phyloP scores from a whole-genome alignment of 805 yeast species.

The Teunomyces gatunensis region DNA sequence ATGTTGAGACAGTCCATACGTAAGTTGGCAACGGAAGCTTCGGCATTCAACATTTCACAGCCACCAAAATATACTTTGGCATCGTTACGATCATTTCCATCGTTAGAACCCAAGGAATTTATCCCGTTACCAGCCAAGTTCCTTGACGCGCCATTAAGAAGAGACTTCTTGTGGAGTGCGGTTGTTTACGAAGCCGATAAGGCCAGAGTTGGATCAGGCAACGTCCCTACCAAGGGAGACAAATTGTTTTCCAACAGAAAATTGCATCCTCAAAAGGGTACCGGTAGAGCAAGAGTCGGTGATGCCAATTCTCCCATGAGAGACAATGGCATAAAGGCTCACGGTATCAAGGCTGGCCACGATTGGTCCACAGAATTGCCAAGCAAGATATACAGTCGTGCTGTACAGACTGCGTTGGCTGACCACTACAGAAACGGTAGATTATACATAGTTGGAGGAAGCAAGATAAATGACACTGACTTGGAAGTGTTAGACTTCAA shows the following conservation, averaged over 20 bases:
- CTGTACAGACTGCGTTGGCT: constrained; percentile 79
- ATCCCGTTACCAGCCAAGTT: constrained; percentile 75
- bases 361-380: constrained; percentile 83
- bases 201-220: constrained; percentile 83
- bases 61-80: constrained; percentile 77
- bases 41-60: constrained; percentile 22
- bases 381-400: constrained; percentile 65
- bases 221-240: constrained; percentile 83
- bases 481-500: constrained; percentile 34
- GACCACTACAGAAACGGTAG: constrained; percentile 75
- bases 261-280: constrained; percentile 85
- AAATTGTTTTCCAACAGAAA: constrained; percentile 83
- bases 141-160: constrained; percentile 72
- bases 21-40: constrained; percentile 27
- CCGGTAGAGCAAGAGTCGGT: constrained; percentile 95
- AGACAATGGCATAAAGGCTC: constrained; percentile 84
- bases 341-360: constrained; percentile 86
- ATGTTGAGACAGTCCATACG: constrained; percentile 30
- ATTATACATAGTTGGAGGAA: constrained; percentile 65
- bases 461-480: constrained; percentile 10
- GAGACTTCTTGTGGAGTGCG: constrained; percentile 93
- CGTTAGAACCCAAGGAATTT: constrained; percentile 77
- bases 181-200: constrained; percentile 89
- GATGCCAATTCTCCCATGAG: constrained; percentile 93
- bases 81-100: constrained; percentile 80